Evolutionary conservation across 352 stramenopile genomes (phyloP), one percentile per base, ranked within the genome.

Genomic region (Globisporangium radiosum): DNA sequence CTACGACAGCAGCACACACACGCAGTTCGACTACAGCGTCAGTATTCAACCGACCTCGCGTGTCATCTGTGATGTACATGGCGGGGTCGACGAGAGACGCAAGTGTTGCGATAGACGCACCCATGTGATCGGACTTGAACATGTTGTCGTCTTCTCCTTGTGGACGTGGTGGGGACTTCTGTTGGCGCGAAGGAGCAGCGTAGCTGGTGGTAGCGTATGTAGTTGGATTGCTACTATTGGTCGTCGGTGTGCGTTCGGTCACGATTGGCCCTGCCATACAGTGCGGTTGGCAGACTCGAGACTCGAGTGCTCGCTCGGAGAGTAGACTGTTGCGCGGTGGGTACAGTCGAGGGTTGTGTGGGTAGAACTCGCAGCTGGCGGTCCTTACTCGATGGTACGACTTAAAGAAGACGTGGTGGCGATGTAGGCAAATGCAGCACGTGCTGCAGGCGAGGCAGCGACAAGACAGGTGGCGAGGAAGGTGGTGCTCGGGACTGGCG

Each of bases 81-180:
- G 40, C 7, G 40, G 40, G 7, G 40, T 44, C 19, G 4, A 63
- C 14, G 44, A 63, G 54, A 44, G 17, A 55, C 7, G 51, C 44
- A 8, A 53, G n/a, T 56, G 7, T 9, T 44, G 40, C 40, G 7
- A 1, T 17, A 14, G 13, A 49, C 51, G 25, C 42, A 62, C 57
- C 57, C 39, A 56, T 59, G 53, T 68, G 58, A 13, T 73, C 65
- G 38, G 65, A 61, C 51, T 64, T 75, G 55, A 68, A 73, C 71
- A 78, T 78, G 49, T 48, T 47, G 10, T 54, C 57, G 38, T 71
- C 65, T 38, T 47, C 33, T 8, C 15, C 43, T 17, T 15, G 43
- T 48, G 43, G 14, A 7, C 10, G 14, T 48, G 14, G 7, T 48
- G 14, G 14, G 8, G 10, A 13, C 8, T 0, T 7, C 14, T 48